These are phyloP conservation scores for Lipomyces sp. DNA, from an alignment of 805 yeast genomes.

Conservation along the genomic window DNA sequence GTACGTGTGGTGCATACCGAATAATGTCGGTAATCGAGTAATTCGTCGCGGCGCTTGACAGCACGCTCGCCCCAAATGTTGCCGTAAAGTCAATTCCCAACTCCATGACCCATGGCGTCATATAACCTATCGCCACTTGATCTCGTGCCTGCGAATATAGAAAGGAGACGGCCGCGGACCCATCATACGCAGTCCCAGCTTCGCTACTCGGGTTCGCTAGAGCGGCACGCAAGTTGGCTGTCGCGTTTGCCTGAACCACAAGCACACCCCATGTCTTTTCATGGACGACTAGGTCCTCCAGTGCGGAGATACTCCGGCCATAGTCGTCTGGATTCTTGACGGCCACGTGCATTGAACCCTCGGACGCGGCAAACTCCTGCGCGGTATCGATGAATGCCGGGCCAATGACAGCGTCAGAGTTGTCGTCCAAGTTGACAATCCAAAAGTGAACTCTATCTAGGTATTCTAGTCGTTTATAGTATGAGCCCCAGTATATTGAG, in stretches of 20 bases:
- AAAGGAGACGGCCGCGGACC: constrained; percentile 40
- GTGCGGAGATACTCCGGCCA: constrained; percentile 39
- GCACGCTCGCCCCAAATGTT: constrained; percentile 29
- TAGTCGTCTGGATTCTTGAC: constrained; percentile 38
- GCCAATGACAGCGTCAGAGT: constrained; percentile 38
- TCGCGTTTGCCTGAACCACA: constrained; percentile 51
- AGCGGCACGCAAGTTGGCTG: constrained; percentile 43
- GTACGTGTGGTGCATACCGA: constrained; percentile 30
- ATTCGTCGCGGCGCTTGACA: constrained; percentile 7
- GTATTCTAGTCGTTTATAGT: constrained; percentile 38
- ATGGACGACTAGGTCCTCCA: constrained; percentile 46
- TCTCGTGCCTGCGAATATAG: constrained; percentile 67
- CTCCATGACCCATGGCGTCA: constrained; percentile 44
- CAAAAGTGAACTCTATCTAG: constrained; percentile 35
- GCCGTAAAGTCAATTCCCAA: constrained; percentile 40
- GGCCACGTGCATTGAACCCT: constrained; percentile 28
- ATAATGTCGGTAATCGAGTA: constrained; percentile 33
- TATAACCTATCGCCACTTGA: constrained; percentile 47
- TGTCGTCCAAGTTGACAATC: constrained; percentile 42
- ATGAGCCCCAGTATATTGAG: constrained; percentile 52
- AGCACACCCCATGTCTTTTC: constrained; percentile 62
- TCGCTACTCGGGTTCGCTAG: constrained; percentile 37
- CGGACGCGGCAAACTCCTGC: constrained; percentile 33
- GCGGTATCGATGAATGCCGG: constrained; percentile 34
- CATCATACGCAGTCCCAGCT: constrained; percentile 33